These are phyloP conservation scores for Tolypocladium ophioglossoides DNA, from an alignment of 2,329 filamentous ascomycete genomes.

Conservation along the genomic window DNA sequence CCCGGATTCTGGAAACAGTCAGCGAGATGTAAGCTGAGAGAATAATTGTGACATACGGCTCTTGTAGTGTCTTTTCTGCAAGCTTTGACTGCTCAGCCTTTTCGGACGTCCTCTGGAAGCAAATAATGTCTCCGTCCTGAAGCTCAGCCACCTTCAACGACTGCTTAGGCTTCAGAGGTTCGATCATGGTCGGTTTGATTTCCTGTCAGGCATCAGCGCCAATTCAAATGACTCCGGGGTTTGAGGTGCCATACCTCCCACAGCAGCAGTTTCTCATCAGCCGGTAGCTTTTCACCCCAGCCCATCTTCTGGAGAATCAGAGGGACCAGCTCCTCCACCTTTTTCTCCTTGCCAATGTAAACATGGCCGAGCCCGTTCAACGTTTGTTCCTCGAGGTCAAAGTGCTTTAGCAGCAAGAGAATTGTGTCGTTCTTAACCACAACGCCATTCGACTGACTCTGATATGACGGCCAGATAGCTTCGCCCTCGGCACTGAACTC, in stretches of 20 bases:
- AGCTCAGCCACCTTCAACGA: constrained; percentile 86
- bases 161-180: constrained; percentile 82
- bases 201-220: constrained; percentile 37
- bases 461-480: constrained; percentile 58
- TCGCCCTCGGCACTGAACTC: constrained; percentile 57
- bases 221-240: neutral
- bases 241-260: constrained; percentile 51
- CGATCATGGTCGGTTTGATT: constrained; percentile 97
- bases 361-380: constrained; percentile 71
- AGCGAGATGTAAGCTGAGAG: neutral
- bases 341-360: constrained; percentile 81
- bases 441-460: constrained; percentile 44
- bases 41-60: constrained; percentile 15
- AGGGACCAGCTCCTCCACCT: constrained; percentile 73
- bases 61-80: constrained; percentile 18
- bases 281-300: constrained; percentile 67
- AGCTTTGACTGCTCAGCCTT: constrained; percentile 23
- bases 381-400: constrained; percentile 66
- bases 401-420: constrained; percentile 86
- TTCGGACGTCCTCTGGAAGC: constrained; percentile 64
- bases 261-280: constrained; percentile 52
- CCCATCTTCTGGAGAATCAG: constrained; percentile 73
- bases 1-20: constrained; percentile 7
- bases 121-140: constrained; percentile 93
- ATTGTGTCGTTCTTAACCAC: constrained; percentile 54